Evolutionary conservation across 164 flowering plant species (phyloP), one percentile per base, ranked within the genome.

Genomic region (Vitis rotundifolia): DNA sequence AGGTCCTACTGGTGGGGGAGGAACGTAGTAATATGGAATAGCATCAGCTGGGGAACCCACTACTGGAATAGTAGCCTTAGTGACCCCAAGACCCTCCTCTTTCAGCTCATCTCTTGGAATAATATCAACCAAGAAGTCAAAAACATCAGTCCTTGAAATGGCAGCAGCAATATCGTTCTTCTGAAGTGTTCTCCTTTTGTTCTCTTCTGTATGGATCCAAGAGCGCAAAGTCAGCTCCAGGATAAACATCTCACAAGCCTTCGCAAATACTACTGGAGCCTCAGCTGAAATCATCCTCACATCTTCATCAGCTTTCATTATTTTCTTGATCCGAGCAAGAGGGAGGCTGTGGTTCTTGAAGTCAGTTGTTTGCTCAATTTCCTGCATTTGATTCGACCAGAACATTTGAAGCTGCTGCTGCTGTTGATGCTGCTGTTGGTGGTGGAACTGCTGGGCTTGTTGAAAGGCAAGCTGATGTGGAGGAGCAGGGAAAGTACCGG

Each of bases 161-260:
- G 87, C 87, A 67, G 87, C 87, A 1, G 87, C 87, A 15, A 84
- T 84, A 49, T 82, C 87, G 66, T 84, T 84, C 82, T 82, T 84
- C 71, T 84, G 87, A 1, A 84, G 68, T 0, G 87, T 82, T 63
- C 87, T 70, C 63, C 87, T 79, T 48, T 84, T 84, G 75, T 84
- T 84, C 68, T 82, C 87, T 61, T 84, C 87, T 0, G 84, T 82
- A 69, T 84, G 85, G 62, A 82, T 80, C 87, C 87, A 84, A 29
- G 87, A 78, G 3, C 85, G 82, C 47, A 84, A 55, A 37, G 83
- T 84, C 59, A 82, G 77, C 73, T 84, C 85, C 75, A 81, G 29
- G 66, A 84, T 81, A 78, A 84, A 84, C 85, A 84, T 84, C 75
- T 84, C 87, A 57, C 87, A 84, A 2, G 87, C 87, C 70, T 84